These are phyloP conservation scores for Hypoxylon rickii DNA, from an alignment of 495 filamentous ascomycete species.

Conservation along the genomic window DNA sequence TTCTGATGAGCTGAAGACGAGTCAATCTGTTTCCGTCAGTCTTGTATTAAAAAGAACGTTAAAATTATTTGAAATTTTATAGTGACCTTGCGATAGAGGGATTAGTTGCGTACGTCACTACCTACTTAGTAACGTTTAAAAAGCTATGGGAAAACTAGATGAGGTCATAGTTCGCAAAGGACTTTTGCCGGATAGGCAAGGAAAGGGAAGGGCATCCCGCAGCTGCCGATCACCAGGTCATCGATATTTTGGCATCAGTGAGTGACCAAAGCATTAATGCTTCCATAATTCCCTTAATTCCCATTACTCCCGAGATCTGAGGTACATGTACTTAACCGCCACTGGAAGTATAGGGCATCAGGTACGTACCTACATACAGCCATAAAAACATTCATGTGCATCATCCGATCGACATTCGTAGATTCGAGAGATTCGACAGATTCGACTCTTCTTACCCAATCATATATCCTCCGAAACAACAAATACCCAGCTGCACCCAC, in stretches of 20 bases:
- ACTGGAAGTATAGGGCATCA: too few species aligned
- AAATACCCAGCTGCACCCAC: background rate
- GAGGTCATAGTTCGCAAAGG: conserved; percentile 29
- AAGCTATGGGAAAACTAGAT: conserved; percentile 12
- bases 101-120: conserved; percentile 26
- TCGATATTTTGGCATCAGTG: conserved; percentile 4
- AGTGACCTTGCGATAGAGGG: too few species aligned
- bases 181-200: too few species aligned
- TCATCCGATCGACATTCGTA: background rate
- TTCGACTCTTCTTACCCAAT: background rate
- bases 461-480: background rate
- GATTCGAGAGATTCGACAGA: too few species aligned
- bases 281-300: too few species aligned
- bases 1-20: too few species aligned
- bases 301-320: too few species aligned
- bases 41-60: too few species aligned
- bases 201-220: conserved; percentile 12
- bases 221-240: conserved; percentile 30
- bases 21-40: too few species aligned
- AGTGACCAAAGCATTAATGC: too few species aligned
- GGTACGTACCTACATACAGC: conserved; percentile 5
- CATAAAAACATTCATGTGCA: background rate
- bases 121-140: conserved; percentile 3
- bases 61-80: too few species aligned
- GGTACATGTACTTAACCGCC: too few species aligned